Base-by-base conservation (phyloP, 2,329 filamentous ascomycete species). In the Diplodia seriata region DNA sequence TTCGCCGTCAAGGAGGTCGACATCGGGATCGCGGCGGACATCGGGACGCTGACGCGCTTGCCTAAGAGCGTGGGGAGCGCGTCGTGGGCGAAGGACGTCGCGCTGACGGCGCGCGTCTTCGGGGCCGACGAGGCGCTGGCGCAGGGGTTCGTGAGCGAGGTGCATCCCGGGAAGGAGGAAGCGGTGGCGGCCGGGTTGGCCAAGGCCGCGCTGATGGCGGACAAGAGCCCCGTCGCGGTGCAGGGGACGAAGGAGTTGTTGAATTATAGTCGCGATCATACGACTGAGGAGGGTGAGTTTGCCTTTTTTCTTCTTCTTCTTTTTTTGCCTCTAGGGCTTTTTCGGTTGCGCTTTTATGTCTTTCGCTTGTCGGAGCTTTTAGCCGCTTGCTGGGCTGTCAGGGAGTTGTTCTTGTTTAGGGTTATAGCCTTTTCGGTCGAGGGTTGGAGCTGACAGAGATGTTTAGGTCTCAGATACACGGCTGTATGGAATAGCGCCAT, bases 181-280 rank as follows among this genome's bases (percentile, higher is more conserved):
- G 86, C 90, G 2, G 76, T 96, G 29, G 80, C 81, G 50, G 85
- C 85, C 47, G 93, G 85, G 0, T 57, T 94, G 69, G 83, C 87
- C 70, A 75, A 91, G 74, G 92, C 90, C 0, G 79, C 75, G 12
- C 73, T 88, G 74, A 86, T 97, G 68, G 91, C 91, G 33, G 82
- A 78, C 20, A 97, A 97, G 85, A 95, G 91, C 75, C 94, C 94
- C 0, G 89, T 98, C 26, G 93, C 93, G 1, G 91, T 94, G 71
- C 88, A 93, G 81, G 90, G 91, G 6, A 97, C 93, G 9, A 97
- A 97, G 83, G 91, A 95, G 81, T 80, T 97, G 70, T 76, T 97
- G 75, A 93, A 95, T 78, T 92, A 90, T 75, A 91, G 90, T 40
- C 85, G 92, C 73, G 94, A 97, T 78, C 88, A 93, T 77, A 84